phyloP scores from a whole-genome alignment of 1,284 basidiomycete genomes.

The Chalciporus sp. region DNA sequence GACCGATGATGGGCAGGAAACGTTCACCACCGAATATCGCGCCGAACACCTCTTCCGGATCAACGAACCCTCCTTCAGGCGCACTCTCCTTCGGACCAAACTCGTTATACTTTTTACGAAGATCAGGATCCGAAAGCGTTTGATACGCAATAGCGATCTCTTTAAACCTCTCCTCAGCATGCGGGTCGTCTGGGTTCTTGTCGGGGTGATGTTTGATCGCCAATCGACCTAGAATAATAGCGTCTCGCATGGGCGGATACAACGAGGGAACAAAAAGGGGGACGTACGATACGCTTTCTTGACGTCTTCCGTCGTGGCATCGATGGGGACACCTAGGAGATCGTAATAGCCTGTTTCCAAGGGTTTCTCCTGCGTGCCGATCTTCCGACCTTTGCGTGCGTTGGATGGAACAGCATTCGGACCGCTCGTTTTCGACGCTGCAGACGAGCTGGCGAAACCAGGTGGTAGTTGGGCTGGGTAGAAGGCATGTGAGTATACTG shows the following conservation, averaged over 20 bases:
- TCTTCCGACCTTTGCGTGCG: constrained; percentile 58
- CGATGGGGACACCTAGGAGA: constrained; percentile 73
- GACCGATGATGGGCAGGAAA: constrained; percentile 82
- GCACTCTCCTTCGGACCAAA: constrained; percentile 80
- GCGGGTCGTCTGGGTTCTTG: constrained; percentile 93
- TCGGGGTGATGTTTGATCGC: constrained; percentile 93
- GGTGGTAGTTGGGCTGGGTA: constrained; percentile 61
- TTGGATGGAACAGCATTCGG: constrained; percentile 18
- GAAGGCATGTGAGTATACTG: constrained; percentile 60
- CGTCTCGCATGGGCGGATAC: background rate
- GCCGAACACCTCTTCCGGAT: constrained; percentile 86
- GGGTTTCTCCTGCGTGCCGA: constrained; percentile 87
- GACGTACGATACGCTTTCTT: constrained; percentile 91
- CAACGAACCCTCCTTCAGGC: constrained; percentile 74
- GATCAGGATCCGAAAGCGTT: constrained; percentile 83
- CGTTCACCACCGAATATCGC: constrained; percentile 90
- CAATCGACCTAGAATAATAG: constrained; percentile 66
- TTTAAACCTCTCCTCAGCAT: constrained; percentile 90
- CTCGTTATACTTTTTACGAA: constrained; percentile 94
- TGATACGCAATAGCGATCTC: constrained; percentile 88
- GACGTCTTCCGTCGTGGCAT: constrained; percentile 82
- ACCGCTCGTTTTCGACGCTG: constrained; percentile 14
- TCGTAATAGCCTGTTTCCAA: constrained; percentile 91
- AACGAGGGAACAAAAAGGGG: background rate
- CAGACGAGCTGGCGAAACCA: constrained; percentile 16